Conservation (phyloP, 257 asterid species). For the Apocynum venetum region DNA sequence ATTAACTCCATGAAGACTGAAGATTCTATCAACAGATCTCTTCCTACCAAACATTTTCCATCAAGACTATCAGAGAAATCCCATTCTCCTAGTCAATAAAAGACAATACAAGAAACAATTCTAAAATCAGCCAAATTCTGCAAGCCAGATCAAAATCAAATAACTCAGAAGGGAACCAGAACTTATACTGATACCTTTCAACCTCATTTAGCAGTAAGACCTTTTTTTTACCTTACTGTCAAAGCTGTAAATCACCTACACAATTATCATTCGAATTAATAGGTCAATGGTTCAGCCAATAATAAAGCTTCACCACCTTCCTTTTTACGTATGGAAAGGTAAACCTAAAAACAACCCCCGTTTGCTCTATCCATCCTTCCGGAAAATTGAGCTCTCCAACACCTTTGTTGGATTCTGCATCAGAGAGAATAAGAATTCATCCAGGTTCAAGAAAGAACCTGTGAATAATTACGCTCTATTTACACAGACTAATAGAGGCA, state of each 20-base stretch:
- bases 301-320: constrained; percentile 20
- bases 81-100: constrained; percentile 3
- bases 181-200: neutral
- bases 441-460: constrained; percentile 22
- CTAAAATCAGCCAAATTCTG: constrained; percentile 7
- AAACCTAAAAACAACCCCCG: constrained; percentile 42
- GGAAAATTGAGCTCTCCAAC: constrained; percentile 70
- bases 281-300: constrained; percentile 9
- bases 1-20: neutral
- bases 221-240: neutral
- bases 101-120: neutral
- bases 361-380: constrained; percentile 33
- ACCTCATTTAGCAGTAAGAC: neutral
- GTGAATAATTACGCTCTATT: constrained; percentile 24
- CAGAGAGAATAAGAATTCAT: constrained; percentile 20
- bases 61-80: constrained; percentile 3
- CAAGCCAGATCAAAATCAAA: neutral
- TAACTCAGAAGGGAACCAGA: neutral
- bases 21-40: constrained; percentile 1
- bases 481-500: constrained; percentile 20
- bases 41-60: neutral
- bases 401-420: constrained; percentile 33
- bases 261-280: neutral
- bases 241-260: constrained; percentile 2
- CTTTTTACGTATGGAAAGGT: constrained; percentile 16